Base-by-base conservation (phyloP, 768 basidiomycete genomes). In the Russula olivacea region DNA sequence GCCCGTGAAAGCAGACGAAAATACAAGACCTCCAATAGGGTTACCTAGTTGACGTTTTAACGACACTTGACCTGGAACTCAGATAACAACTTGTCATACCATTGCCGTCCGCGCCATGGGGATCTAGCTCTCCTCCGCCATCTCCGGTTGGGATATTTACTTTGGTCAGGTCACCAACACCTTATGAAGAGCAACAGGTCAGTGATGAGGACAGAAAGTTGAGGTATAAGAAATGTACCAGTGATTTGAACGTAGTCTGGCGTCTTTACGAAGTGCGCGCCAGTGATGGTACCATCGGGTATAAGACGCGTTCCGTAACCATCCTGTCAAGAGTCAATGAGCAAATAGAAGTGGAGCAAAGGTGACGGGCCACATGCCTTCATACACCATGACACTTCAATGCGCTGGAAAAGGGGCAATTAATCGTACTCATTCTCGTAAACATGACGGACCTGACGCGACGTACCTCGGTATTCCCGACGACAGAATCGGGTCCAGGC, bases 1-100 rank as follows among this genome's bases (percentile, higher is more conserved):
- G 23, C 83, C 85, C 8, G 55, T 48, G 72, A 86, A 89, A n/a
- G 84, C 86, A 63, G 61, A 79, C 23, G 87, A 86, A 72, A 89
- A 89, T n/a, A 91, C 84, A 48, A 89, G 78, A 3, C 83, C 85
- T 32, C 86, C 88, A 38, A 82, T 80, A 11, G 81, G 84, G 68
- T 83, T 85, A 17, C 81, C 84, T 74, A 55, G 11, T 28, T 4
- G 41, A 36, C 14, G 28, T 28, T 30, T 63, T 34, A 59, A 52
- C 34, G 47, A 47, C 51, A 15, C 17, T 21, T 19, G 30, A 28
- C 15, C 9, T 30, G 21, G 59, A 51, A 19, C 9, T 17, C 30
- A 34, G 10, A 4, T 21, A 14, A 48, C 32, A 51, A 25, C n/a
- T 2, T 9, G 6, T 47, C 72, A 58, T 69, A 78, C 80, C 82